Base-by-base conservation (phyloP, 108 stramenopile genomes). In the Nitzschia palea region DNA sequence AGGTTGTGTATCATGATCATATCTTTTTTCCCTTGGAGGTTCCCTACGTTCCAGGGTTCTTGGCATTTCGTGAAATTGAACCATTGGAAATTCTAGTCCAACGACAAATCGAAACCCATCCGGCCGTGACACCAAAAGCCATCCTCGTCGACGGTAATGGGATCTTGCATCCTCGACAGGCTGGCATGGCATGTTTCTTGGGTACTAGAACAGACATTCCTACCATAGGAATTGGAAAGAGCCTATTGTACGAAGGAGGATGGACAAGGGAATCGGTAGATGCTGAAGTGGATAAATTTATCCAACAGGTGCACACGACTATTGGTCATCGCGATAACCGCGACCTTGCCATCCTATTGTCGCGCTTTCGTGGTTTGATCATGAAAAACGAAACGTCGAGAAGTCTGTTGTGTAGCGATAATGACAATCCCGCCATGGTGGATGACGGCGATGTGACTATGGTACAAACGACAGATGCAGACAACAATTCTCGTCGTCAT, bases 211-310 rank as follows among this genome's bases (percentile, higher is more conserved):
- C 78, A 5, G 74, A 73, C 0, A 70, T 86, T 30, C 84, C 84
- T 4, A 85, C 86, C 26, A 81, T 90, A 58, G 86, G 89, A 12
- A 66, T 87, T 30, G 86, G 82, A 2, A 87, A 90, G 72, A 77
- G 67, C 17, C 67, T 85, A 62, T 83, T 82, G 52, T 67, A 76
- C 36, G 42, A 71, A 23, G 78, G 76, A 42, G 79, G 83, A 14
- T 60, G 33, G 48, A 67, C 60, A 22, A 52, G 64, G 30, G 61
- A 74, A 45, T 23, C 18, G 2, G 44, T 57, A 10, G 67, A 52
- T 32, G 28, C 6, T 15, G 52, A 29, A 9, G 17, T 65, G 15
- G 65, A 65, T 32, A 10, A 33, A 5, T 65, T 65, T 53, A 6
- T 65, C n/a, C 31, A 40, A 20, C 12, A 65, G 5, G 10, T 65